A percentile compares a stretch with the other conserved stretches of the same genome.
phyloP scores from a whole-genome alignment of 305 asterid genomes.

The Andrographis paniculata region DNA sequence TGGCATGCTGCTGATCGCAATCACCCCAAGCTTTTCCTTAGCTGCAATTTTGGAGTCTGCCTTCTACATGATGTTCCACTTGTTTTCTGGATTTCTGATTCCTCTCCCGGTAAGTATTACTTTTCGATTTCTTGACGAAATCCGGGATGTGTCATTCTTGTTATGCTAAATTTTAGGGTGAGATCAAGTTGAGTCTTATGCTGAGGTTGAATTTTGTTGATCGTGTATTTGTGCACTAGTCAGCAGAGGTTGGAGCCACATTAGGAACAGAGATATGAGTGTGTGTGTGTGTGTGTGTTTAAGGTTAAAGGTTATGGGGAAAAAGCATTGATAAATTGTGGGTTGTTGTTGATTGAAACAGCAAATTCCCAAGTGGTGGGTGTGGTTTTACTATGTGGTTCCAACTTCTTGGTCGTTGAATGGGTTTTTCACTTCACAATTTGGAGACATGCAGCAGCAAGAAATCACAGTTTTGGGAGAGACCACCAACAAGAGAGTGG shows the following conservation, averaged over 20 bases:
- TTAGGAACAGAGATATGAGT: no score
- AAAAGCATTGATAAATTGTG: background rate
- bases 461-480: constrained; percentile 40
- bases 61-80: constrained; percentile 39
- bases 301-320: no score
- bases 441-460: constrained; percentile 39
- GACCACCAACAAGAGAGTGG: no score
- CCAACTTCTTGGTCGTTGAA: constrained; percentile 62
- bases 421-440: constrained; percentile 56
- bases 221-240: no score
- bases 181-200: no score
- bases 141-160: background rate
- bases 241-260: no score
- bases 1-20: constrained; percentile 51
- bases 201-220: no score
- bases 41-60: constrained; percentile 49
- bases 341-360: constrained; percentile 13
- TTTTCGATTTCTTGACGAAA: background rate
- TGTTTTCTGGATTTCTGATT: constrained; percentile 52
- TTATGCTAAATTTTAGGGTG: background rate
- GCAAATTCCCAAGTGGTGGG: constrained; percentile 73
- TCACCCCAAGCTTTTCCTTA: constrained; percentile 52
- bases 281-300: no score
- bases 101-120: constrained; percentile 41
- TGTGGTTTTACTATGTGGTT: constrained; percentile 43